Conservation (phyloP, 352 stramenopile species). For the Globisporangium carolinianum region DNA sequence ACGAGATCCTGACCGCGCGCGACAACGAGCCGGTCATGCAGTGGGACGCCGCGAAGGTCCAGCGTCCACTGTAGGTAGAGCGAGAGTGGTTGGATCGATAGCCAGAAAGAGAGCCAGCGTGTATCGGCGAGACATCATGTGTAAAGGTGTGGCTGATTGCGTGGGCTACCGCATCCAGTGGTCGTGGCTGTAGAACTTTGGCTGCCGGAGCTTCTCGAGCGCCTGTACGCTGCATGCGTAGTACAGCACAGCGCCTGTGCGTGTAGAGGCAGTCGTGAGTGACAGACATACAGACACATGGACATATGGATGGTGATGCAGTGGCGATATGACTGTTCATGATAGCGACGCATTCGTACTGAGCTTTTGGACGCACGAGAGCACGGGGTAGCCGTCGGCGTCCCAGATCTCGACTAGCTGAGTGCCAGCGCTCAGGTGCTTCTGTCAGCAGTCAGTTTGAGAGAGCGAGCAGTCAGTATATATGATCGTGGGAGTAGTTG, state of each 20-base stretch:
- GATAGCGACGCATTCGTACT: slow-evolving; percentile 10
- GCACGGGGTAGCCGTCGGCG: slow-evolving; percentile 22
- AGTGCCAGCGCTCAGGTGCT: slow-evolving; percentile 21
- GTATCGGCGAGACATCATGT: neutral
- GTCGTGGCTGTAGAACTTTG: slow-evolving; percentile 50
- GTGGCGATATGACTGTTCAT: neutral
- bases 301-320: neutral
- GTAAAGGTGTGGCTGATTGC: neutral
- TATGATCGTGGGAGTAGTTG: too few relatives aligned
- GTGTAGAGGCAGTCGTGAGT: too few relatives aligned
- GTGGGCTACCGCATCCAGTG: slow-evolving; percentile 16
- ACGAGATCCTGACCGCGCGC: slow-evolving; percentile 94
- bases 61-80: slow-evolving; percentile 32
- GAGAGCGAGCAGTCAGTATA: too few relatives aligned
- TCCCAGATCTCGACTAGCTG: slow-evolving; percentile 39
- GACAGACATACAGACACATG: too few relatives aligned
- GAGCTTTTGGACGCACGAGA: slow-evolving; percentile 55
- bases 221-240: slow-evolving; percentile 46
- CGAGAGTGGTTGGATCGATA: neutral
- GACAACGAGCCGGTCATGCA: slow-evolving; percentile 84
- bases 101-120: slow-evolving; percentile 1
- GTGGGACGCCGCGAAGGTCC: slow-evolving; percentile 78
- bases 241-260: slow-evolving; percentile 35
- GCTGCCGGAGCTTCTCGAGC: slow-evolving; percentile 38
- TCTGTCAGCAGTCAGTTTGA: slow-evolving; percentile 9